Evolutionary conservation across 495 filamentous ascomycete species (phyloP).

Genomic region (Tirmania nivea): DNA sequence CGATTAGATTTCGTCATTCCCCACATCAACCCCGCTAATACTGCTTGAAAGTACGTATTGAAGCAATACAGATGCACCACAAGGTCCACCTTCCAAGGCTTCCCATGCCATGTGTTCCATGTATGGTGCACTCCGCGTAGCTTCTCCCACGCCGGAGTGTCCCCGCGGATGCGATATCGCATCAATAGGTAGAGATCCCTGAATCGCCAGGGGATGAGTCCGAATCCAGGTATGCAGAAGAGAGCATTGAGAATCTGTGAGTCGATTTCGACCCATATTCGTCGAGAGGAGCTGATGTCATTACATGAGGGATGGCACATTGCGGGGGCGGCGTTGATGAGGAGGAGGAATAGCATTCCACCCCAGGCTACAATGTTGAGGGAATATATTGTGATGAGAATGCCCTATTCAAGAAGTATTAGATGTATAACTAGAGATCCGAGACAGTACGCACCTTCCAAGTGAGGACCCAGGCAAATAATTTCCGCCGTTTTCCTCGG

Average conservation of each 20-base stretch:
- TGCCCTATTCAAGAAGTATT: constrained; percentile 25
- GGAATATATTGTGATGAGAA: constrained; percentile 54
- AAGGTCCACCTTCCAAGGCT: constrained; percentile 50
- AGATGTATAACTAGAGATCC: constrained; percentile 6
- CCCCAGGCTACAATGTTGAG: constrained; percentile 63
- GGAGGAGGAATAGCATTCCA: constrained; percentile 68
- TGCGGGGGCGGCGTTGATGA: constrained; percentile 49
- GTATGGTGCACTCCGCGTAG: background rate
- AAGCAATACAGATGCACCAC: constrained; percentile 28
- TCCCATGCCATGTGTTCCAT: constrained; percentile 21
- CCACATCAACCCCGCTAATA: constrained; percentile 63
- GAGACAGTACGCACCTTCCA: background rate
- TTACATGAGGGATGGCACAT: constrained; percentile 59
- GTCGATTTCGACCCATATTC: constrained; percentile 68
- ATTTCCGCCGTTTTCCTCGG: background rate
- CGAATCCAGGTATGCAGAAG: constrained; percentile 74
- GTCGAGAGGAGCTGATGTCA: constrained; percentile 46
- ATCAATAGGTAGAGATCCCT: constrained; percentile 52
- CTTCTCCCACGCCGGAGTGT: constrained; percentile 28
- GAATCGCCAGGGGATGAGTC: constrained; percentile 66
- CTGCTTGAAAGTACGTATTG: constrained; percentile 56
- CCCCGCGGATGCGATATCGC: constrained; percentile 33
- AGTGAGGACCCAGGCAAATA: background rate
- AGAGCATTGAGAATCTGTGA: constrained; percentile 65
- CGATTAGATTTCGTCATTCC: constrained; percentile 44